A percentile compares a stretch with the other conserved stretches of the same genome.
Conservation (phyloP, 495 filamentous ascomycete species). For the Penicillium psychrofluorescens region DNA sequence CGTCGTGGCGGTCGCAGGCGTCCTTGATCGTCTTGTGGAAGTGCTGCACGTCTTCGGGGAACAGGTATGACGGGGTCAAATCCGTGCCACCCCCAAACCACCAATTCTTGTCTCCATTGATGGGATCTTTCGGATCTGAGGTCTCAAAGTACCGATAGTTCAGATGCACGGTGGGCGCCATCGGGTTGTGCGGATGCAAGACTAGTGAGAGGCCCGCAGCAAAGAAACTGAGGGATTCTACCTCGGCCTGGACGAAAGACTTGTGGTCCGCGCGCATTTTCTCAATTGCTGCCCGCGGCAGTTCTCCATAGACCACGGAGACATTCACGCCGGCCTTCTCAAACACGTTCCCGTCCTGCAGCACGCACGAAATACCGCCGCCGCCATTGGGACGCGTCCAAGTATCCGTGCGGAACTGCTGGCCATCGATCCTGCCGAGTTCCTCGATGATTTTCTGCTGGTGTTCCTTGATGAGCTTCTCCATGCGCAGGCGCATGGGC, state of each 20-base stretch:
- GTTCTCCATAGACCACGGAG: slow-evolving; percentile 85
- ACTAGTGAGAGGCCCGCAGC: slow-evolving; percentile 89
- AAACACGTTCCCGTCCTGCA: slow-evolving; percentile 94
- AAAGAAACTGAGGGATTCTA: slow-evolving; percentile 84
- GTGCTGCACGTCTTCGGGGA: slow-evolving; percentile 92
- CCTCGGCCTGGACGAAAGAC: slow-evolving; percentile 65
- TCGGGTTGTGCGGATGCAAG: slow-evolving; percentile 86
- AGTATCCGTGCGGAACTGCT: slow-evolving; percentile 70
- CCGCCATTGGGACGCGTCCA: slow-evolving; percentile 88
- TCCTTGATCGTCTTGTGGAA: slow-evolving; percentile 93
- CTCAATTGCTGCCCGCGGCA: slow-evolving; percentile 78
- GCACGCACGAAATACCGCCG: slow-evolving; percentile 79
- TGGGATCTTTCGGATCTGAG: slow-evolving; percentile 45
- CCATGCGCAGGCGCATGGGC: slow-evolving; percentile 97
- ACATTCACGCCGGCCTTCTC: slow-evolving; percentile 98
- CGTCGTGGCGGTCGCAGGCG: slow-evolving; percentile 89
- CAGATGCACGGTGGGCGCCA: slow-evolving; percentile 94
- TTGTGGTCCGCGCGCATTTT: slow-evolving; percentile 97
- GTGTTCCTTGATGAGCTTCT: slow-evolving; percentile 85
- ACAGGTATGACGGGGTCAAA: slow-evolving; percentile 88
- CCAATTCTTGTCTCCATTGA: slow-evolving; percentile 74
- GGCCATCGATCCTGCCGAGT: slow-evolving; percentile 75
- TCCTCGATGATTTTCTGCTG: slow-evolving; percentile 79
- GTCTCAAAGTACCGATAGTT: slow-evolving; percentile 99
- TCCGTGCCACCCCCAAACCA: slow-evolving; percentile 98